These are phyloP conservation scores for Pseudevernia furfuracea DNA, from an alignment of 495 filamentous ascomycete species.

Conservation along the genomic window DNA sequence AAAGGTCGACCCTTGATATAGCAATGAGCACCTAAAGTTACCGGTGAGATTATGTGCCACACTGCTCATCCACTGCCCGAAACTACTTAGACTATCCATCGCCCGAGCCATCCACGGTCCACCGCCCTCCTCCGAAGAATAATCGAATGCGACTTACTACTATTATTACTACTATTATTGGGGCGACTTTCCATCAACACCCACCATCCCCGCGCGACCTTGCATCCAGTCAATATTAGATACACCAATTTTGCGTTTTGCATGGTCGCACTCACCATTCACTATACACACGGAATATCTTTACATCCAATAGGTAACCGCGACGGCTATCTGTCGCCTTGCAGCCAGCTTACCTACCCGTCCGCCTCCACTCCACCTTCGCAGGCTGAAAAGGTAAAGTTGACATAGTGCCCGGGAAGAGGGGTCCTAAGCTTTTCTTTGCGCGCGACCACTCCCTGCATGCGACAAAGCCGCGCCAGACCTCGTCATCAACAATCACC, in stretches of 20 bases:
- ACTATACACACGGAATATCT: constrained; percentile 15
- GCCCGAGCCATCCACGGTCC: constrained; percentile 48
- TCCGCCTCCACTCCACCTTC: constrained; percentile 20
- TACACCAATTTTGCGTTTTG: constrained; percentile 16
- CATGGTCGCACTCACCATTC: constrained; percentile 22
- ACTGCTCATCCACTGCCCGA: constrained; percentile 22
- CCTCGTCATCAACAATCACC: constrained; percentile 15
- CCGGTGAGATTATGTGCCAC: constrained; percentile 15
- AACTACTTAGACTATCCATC: constrained; percentile 25
- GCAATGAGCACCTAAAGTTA: constrained; percentile 1
- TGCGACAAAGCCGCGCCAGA: constrained; percentile 27
- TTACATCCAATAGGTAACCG: constrained; percentile 26
- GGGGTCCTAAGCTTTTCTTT: constrained; percentile 29
- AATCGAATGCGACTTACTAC: background rate
- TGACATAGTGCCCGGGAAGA: constrained; percentile 26
- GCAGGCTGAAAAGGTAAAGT: constrained; percentile 17
- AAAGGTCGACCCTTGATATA: background rate
- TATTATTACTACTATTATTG: constrained; percentile 12
- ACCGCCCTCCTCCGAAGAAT: constrained; percentile 41
- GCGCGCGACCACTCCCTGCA: constrained; percentile 25
- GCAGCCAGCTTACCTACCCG: constrained; percentile 23
- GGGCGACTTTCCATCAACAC: constrained; percentile 21
- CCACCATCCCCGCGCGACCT: constrained; percentile 25
- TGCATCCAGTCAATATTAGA: constrained; percentile 17
- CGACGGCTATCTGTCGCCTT: constrained; percentile 21